Base-by-base conservation (phyloP, 1,284 basidiomycete genomes). In the Ceratobasidium sp. region DNA sequence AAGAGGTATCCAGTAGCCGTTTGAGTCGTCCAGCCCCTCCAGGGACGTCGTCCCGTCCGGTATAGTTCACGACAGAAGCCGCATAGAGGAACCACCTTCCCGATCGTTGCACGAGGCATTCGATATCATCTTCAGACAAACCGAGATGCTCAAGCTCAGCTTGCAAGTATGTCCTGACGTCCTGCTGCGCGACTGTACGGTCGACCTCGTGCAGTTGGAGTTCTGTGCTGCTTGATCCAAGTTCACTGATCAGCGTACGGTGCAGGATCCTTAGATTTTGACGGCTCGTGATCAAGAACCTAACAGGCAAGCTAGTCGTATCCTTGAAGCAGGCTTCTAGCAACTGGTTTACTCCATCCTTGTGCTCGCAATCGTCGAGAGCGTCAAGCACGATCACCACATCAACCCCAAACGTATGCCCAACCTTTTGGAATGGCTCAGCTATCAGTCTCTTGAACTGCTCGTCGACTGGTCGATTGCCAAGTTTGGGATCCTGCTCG, bases 241-340 rank as follows among this genome's bases (percentile, higher is more conserved):
- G 34, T 37, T 37, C 6, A 3, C 34, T 37, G 34, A 9, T 9
- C 2, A 37, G 5, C 34, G 9, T 37, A 37, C 34, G 34, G 6
- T 37, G 6, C 34, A 37, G 9, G 5, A 71, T 61, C 6, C 3
- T 16, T 3, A 43, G 64, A 19, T 74, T 72, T 19, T 64, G 72
- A 4, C 75, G 63, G 22, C 75, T 74, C 4, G 75, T 74, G 24
- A 76, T 22, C 54, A 76, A 59, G 13, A 76, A 51, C 41, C 39
- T 68, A 16, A 76, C 16, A 0, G 68, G 68, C 1, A 71, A 27
- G 4, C 34, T 16, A 4, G 54, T 1, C 4, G n/a, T n/a, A 19
- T 59, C 1, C 1, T 9, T 2, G 11, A 61, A 34, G 2, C 59
- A 19, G 7, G 31, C 8, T 0, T 61, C 29, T 27, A 76, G 63